Percentiles rank a stretch among this genome's conserved stretches.
phyloP scores from a whole-genome alignment of 2,329 filamentous ascomycete species.

The Tolypocladium nubicola region DNA sequence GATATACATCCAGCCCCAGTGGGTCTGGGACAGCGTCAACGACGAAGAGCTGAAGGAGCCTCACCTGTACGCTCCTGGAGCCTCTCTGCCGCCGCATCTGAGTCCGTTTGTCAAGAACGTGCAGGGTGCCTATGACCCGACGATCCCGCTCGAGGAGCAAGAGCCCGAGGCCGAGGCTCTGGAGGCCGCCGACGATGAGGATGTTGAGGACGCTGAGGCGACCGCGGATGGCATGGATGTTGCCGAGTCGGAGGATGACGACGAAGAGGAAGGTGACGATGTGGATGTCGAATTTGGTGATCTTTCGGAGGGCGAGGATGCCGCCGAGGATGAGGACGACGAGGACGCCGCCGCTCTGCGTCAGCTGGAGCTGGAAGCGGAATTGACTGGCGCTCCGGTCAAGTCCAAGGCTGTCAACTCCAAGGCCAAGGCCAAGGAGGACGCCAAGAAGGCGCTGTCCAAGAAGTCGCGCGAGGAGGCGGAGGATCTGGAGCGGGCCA shows the following conservation, averaged over 20 bases:
- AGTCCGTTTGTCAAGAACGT: conserved; percentile 90
- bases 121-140: conserved; percentile 86
- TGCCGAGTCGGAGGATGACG: conserved; percentile 38
- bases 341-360: conserved; percentile 58
- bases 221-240: conserved; percentile 55
- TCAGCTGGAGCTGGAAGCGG: conserved; percentile 86
- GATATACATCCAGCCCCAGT: conserved; percentile 91
- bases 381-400: conserved; percentile 61
- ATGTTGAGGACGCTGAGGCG: conserved; percentile 58
- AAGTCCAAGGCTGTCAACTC: conserved; percentile 34
- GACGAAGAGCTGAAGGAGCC: conserved; percentile 79
- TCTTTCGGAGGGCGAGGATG: conserved; percentile 33
- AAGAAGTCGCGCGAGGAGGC: conserved; percentile 66
- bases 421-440: conserved; percentile 55
- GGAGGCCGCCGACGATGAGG: conserved; percentile 46
- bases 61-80: conserved; percentile 82
- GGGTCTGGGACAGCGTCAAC: conserved; percentile 97
- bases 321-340: conserved; percentile 28
- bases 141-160: conserved; percentile 73
- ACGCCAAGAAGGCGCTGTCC: conserved; percentile 56
- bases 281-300: conserved; percentile 28
- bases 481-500: conserved; percentile 83
- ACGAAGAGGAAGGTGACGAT: conserved; percentile 37
- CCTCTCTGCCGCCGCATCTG: conserved; percentile 82
- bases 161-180: conserved; percentile 80